Percentiles rank a stretch among this genome's conserved stretches.
These are phyloP conservation scores for Volvariella surrecta DNA, from an alignment of 1,284 basidiomycete species.

Conservation along the genomic window DNA sequence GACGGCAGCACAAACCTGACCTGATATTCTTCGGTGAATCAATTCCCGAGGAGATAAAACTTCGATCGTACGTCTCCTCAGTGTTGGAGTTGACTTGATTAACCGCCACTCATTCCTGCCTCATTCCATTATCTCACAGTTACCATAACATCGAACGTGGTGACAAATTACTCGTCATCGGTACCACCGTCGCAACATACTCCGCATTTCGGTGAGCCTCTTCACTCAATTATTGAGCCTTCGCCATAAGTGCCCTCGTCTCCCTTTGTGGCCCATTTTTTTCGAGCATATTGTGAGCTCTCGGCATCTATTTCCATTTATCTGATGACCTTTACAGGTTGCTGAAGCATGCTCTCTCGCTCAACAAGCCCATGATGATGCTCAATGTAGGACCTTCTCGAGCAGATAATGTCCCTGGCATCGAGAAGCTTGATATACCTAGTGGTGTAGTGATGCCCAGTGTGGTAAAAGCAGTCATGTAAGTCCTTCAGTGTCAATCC, in stretches of 20 bases:
- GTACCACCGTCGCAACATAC: slow-evolving; percentile 88
- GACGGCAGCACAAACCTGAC: slow-evolving; percentile 66
- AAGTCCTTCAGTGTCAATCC: slow-evolving; percentile 17
- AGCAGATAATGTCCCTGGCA: slow-evolving; percentile 62
- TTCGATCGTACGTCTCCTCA: slow-evolving; percentile 53
- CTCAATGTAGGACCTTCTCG: slow-evolving; percentile 84
- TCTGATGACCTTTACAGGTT: slow-evolving; percentile 33
- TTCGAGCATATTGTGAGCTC: neutral
- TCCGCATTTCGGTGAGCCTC: slow-evolving; percentile 80
- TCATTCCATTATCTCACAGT: neutral
- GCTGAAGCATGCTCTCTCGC: slow-evolving; percentile 72
- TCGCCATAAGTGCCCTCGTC: no score
- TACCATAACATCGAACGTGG: slow-evolving; percentile 47
- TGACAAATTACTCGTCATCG: slow-evolving; percentile 70
- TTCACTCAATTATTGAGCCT: no score
- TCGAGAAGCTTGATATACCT: slow-evolving; percentile 72
- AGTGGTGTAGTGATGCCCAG: slow-evolving; percentile 64
- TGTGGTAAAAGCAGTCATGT: slow-evolving; percentile 51
- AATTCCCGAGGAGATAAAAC: slow-evolving; percentile 52
- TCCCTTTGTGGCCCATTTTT: neutral
- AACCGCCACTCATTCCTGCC: slow-evolving; percentile 2
- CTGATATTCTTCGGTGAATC: slow-evolving; percentile 90
- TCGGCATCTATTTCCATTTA: slow-evolving; percentile 1
- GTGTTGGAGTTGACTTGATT: neutral
- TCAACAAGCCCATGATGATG: slow-evolving; percentile 70